Evolutionary conservation across 1,284 basidiomycete species (phyloP).

Genomic region (Polyporus tsugae): DNA sequence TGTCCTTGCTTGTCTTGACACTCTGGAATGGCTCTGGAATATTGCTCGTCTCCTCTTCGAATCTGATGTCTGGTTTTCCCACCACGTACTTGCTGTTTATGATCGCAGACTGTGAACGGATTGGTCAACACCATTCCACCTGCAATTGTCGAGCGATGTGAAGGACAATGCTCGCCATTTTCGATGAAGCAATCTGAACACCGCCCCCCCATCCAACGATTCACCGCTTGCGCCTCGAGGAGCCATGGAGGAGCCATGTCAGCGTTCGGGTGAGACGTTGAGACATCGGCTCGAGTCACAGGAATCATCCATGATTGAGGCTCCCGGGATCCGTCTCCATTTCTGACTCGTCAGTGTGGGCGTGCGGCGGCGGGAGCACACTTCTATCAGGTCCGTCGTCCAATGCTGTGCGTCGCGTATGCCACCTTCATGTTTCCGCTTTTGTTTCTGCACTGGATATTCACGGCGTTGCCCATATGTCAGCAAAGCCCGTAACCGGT

Average conservation of each 20-base stretch:
- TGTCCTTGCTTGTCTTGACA: too few relatives aligned
- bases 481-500: not conserved
- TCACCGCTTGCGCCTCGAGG: slow-evolving; percentile 10
- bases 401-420: slow-evolving; percentile 25
- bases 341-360: slow-evolving; percentile 2
- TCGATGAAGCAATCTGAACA: not conserved
- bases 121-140: not conserved
- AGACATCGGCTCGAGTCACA: slow-evolving; percentile 19
- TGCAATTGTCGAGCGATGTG: not conserved
- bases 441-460: slow-evolving; percentile 9
- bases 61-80: not conserved
- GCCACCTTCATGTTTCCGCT: slow-evolving; percentile 11
- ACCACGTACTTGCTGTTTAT: not conserved
- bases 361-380: not conserved
- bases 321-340: not conserved
- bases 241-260: not conserved
- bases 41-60: too few relatives aligned
- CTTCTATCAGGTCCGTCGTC: slow-evolving; percentile 6
- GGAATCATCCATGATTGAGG: slow-evolving; percentile 12
- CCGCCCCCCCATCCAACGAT: slow-evolving; percentile 5
- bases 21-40: too few relatives aligned
- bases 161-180: not conserved
- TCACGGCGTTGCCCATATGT: not conserved
- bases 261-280: not conserved
- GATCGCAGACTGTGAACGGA: not conserved